Conservation (phyloP, 192 early-diverging fungal genomes). For the Linnemannia zychae region DNA sequence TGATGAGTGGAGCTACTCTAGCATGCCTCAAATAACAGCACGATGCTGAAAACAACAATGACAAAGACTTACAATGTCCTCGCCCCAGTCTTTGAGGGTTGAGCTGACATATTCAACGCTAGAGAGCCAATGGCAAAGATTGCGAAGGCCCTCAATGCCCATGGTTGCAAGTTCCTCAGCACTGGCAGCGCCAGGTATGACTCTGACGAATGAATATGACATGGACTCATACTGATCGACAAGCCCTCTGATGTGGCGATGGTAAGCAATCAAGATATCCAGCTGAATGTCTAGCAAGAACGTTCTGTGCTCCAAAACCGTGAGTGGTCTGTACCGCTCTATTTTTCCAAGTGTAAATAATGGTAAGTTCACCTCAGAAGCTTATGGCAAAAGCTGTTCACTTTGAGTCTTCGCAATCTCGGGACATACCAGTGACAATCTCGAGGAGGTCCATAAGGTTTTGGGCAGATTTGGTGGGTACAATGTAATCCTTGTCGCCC, state of each 20-base stretch:
- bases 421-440: slow-evolving; percentile 63
- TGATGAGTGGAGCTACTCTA: background rate
- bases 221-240: slow-evolving; percentile 67
- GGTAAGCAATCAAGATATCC: slow-evolving; percentile 68
- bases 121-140: slow-evolving; percentile 66
- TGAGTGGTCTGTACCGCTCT: slow-evolving; percentile 72
- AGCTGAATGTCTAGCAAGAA: slow-evolving; percentile 75
- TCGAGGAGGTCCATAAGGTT: slow-evolving; percentile 72
- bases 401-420: background rate
- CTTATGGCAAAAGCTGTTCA: no score
- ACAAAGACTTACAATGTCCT: slow-evolving; percentile 63
- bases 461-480: slow-evolving; percentile 72
- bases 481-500: slow-evolving; percentile 63
- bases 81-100: slow-evolving; percentile 64
- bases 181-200: slow-evolving; percentile 65
- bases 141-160: slow-evolving; percentile 59
- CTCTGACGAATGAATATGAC: slow-evolving; percentile 65
- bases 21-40: background rate
- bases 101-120: slow-evolving; percentile 60
- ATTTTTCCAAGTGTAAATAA: background rate
- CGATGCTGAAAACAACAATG: background rate
- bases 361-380: background rate
- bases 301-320: slow-evolving; percentile 68
- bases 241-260: slow-evolving; percentile 63
- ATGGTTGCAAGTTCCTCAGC: slow-evolving; percentile 59